Percentiles rank a stretch among this genome's conserved stretches.
These are phyloP conservation scores for Tarenaya hassleriana DNA, from an alignment of 345 rosid genomes.

Conservation along the genomic window DNA sequence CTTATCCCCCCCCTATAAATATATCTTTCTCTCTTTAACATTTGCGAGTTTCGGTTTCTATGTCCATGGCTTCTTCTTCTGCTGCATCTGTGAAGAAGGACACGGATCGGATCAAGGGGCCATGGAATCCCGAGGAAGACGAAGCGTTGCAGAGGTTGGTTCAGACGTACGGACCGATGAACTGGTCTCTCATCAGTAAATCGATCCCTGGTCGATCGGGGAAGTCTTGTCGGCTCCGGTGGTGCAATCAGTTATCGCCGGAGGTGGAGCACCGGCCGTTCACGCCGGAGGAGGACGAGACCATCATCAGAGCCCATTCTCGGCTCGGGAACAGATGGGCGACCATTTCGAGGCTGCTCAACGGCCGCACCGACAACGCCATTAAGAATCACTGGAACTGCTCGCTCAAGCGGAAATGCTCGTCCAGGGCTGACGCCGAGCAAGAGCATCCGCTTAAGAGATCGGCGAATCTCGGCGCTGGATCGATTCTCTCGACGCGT, in stretches of 20 bases:
- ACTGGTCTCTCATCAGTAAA: conserved; percentile 76
- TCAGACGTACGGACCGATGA: conserved; percentile 55
- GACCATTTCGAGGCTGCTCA: conserved; percentile 63
- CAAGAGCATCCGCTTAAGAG: conserved; percentile 54
- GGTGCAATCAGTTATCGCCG: conserved; percentile 88
- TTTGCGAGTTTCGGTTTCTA: neutral
- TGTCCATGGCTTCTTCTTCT: neutral
- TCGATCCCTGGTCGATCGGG: conserved; percentile 84
- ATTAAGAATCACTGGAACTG: conserved; percentile 87
- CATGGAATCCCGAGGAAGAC: conserved; percentile 84
- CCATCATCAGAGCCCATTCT: conserved; percentile 59
- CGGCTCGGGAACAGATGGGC: conserved; percentile 86
- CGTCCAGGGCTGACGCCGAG: conserved; percentile 24
- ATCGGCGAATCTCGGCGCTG: conserved; percentile 56
- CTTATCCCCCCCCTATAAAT: conserved; percentile 32
- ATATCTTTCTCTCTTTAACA: conserved; percentile 1
- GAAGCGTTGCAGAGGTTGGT: conserved; percentile 58
- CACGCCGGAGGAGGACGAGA: conserved; percentile 52
- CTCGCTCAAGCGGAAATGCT: conserved; percentile 63
- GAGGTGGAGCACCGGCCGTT: conserved; percentile 76
- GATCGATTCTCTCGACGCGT: conserved; percentile 31
- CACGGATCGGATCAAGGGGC: conserved; percentile 75
- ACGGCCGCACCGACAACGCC: conserved; percentile 77
- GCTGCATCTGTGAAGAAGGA: conserved; percentile 45
- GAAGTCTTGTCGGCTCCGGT: conserved; percentile 68